phyloP scores from a whole-genome alignment of 208 protist genomes.

The Angomonas deanei region DNA sequence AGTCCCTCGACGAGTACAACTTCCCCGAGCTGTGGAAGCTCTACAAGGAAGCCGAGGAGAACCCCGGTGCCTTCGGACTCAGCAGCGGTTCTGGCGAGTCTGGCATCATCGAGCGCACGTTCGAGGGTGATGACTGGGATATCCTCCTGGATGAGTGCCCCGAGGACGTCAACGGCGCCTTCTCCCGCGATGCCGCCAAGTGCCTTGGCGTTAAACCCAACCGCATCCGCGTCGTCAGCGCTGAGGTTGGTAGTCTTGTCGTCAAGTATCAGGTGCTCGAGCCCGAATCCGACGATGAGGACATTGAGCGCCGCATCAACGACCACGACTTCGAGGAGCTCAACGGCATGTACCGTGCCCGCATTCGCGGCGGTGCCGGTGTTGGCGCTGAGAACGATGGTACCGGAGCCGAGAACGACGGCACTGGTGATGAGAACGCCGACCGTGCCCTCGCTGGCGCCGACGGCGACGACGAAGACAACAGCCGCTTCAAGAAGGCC shows the following conservation, averaged over 20 bases:
- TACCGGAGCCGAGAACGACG: background rate
- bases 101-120: slow-evolving; percentile 11
- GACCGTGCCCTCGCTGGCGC: background rate
- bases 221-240: slow-evolving; percentile 20
- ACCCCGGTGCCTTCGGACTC: slow-evolving; percentile 4
- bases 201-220: slow-evolving; percentile 20
- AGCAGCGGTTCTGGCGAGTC: slow-evolving; percentile 21
- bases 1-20: slow-evolving; percentile 4
- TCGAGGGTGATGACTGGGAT: slow-evolving; percentile 49
- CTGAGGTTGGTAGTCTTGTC: slow-evolving; percentile 12
- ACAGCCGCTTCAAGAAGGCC: slow-evolving; percentile 20
- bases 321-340: slow-evolving; percentile 41
- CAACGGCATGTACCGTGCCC: slow-evolving; percentile 28
- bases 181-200: slow-evolving; percentile 33
- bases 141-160: slow-evolving; percentile 19
- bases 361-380: background rate
- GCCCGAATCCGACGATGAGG: slow-evolving; percentile 19
- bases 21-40: slow-evolving; percentile 15
- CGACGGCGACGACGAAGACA: slow-evolving; percentile 6
- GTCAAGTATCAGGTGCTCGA: slow-evolving; percentile 32
- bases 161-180: slow-evolving; percentile 20
- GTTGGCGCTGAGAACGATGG: background rate
- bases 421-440: background rate
- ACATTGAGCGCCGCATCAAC: slow-evolving; percentile 21
- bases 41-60: slow-evolving; percentile 28